These are phyloP conservation scores for Moricandia arvensis DNA, from an alignment of 345 rosid genomes.

Conservation along the genomic window DNA sequence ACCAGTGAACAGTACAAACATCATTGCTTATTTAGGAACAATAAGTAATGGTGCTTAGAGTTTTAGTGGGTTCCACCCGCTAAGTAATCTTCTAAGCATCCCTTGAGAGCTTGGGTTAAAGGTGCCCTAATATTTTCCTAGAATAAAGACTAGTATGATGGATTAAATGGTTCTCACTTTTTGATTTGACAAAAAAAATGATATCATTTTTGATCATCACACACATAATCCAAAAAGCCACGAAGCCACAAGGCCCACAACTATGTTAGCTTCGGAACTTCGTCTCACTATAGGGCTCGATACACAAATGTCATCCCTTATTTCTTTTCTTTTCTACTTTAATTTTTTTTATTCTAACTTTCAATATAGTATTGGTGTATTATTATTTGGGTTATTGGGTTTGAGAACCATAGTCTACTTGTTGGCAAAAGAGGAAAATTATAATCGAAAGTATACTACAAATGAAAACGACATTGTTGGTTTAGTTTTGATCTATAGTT, in stretches of 20 bases:
- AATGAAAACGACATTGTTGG: neutral
- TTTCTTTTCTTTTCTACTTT: neutral
- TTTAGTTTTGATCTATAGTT: neutral
- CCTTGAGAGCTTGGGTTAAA: too few relatives aligned
- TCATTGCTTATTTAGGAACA: too few relatives aligned
- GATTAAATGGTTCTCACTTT: too few relatives aligned
- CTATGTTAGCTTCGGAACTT: slow-evolving; percentile 3
- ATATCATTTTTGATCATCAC: neutral
- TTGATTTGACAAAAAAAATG: neutral
- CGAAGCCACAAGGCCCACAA: neutral
- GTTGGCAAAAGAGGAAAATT: neutral
- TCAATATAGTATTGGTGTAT: neutral
- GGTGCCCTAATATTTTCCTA: neutral
- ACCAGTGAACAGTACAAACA: too few relatives aligned
- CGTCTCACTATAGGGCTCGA: slow-evolving; percentile 7
- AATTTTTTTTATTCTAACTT: neutral
- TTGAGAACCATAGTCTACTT: neutral
- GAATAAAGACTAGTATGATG: neutral
- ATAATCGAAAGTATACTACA: neutral
- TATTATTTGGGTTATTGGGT: neutral
- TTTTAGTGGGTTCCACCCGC: too few relatives aligned
- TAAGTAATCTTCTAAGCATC: too few relatives aligned
- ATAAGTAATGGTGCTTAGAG: too few relatives aligned
- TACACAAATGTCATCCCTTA: neutral
- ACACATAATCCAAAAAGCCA: neutral